Base-by-base conservation (phyloP, 1,284 basidiomycete species). In the Violaceomyces palustris region DNA sequence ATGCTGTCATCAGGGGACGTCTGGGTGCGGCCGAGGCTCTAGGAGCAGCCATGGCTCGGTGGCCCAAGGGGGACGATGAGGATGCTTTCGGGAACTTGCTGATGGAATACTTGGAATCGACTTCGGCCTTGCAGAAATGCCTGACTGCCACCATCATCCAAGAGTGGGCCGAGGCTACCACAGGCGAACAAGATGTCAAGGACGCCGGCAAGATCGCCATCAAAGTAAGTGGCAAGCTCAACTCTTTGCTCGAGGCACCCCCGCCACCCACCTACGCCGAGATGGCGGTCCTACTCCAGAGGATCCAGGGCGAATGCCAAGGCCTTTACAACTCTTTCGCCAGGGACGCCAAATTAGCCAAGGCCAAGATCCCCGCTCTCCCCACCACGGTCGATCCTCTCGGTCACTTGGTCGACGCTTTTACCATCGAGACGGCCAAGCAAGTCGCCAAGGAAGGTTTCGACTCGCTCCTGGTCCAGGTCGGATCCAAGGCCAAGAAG, bases 61-160 rank as follows among this genome's bases (percentile, higher is more conserved):
- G 86, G 82, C 83, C 85, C 11, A 54, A 69, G 4, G 75, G 45
- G 8, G 45, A 51, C 11, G 58, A 55, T 19, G 50, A 48, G 4
- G 25, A 37, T 2, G 36, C 49, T 1, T 56, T 69, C 67, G 75
- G 81, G 25, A 81, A 82, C 0, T 82, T 87, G 40, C 79, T 97
- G 7, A 64, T 80, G 4, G 83, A 86, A 55, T 93, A 91, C 54
- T 77, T 96, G 57, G 80, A 83, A 30, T 94, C 93, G 1, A 80
- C 83, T 0, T 92, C 88, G 62, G 93, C 94, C 78, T 80, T 97
- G 18, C 91, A 96, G 68, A 86, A 87, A 61, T 86, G 92, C 71
- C 76, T 98, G 23, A 78, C 85, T 3, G 84, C 88, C 4, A 82
- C 88, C 26, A 81, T 97, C 57, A 76, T 91, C 1, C 89, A 96